Evolutionary conservation across 805 yeast genomes (phyloP).

Genomic region (Candida awuae): DNA sequence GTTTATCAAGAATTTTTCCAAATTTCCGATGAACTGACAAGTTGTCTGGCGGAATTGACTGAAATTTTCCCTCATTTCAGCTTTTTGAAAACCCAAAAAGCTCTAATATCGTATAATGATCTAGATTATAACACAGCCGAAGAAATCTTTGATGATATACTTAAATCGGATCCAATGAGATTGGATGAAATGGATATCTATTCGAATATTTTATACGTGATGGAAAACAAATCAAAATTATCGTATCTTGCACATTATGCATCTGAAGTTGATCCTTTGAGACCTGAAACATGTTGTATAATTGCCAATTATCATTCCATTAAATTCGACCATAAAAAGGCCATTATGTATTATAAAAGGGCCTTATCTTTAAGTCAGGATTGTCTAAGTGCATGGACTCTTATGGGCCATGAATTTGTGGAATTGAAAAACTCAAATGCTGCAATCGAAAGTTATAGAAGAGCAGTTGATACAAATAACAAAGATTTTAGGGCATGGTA

Average conservation of each 20-base stretch:
- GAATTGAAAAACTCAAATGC: constrained; percentile 95
- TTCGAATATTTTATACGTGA: constrained; percentile 91
- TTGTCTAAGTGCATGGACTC: constrained; percentile 90
- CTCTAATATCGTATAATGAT: constrained; percentile 74
- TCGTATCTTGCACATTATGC: constrained; percentile 84
- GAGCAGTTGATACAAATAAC: constrained; percentile 84
- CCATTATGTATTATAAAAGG: constrained; percentile 85
- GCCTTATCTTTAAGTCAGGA: constrained; percentile 75
- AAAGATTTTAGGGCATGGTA: constrained; percentile 97
- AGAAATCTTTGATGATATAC: constrained; percentile 63
- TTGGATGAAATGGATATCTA: constrained; percentile 87
- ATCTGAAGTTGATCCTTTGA: constrained; percentile 68
- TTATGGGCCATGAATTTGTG: constrained; percentile 98
- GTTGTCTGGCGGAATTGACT: constrained; percentile 41
- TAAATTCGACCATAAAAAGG: constrained; percentile 89
- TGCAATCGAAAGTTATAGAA: constrained; percentile 88
- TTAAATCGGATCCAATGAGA: constrained; percentile 71
- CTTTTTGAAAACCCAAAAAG: constrained; percentile 73
- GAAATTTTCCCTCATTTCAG: constrained; percentile 63
- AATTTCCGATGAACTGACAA: constrained; percentile 43
- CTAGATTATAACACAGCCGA: constrained; percentile 81
- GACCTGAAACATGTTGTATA: constrained; percentile 93
- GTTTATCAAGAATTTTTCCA: constrained; percentile 75
- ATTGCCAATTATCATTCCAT: constrained; percentile 90
- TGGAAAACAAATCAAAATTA: constrained; percentile 79